A percentile compares a stretch with the other conserved stretches of the same genome.
Conservation (phyloP, 192 early-diverging fungal genomes). For the Spinellus fusiger region DNA sequence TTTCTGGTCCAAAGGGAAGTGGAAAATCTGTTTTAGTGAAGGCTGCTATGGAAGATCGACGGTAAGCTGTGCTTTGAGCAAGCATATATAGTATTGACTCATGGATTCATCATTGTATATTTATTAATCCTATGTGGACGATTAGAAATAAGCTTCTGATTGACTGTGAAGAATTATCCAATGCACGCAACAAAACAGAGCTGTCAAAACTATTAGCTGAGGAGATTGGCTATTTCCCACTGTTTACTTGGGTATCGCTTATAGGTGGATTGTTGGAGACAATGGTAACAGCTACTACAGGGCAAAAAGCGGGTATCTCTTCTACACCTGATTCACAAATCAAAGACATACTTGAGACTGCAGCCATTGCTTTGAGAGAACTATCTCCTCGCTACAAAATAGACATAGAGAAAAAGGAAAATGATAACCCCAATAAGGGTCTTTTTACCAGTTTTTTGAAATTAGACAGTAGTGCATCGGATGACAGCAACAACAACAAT, state of each 20-base stretch:
- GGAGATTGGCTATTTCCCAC: conserved; percentile 89
- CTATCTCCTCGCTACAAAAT: conserved; percentile 31
- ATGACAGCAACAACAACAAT: conserved; percentile 1
- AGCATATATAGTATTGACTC: too few species aligned
- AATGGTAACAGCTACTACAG: conserved; percentile 81
- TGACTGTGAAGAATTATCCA: conserved; percentile 71
- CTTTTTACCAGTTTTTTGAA: not conserved
- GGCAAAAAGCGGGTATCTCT: conserved; percentile 80
- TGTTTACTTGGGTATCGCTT: conserved; percentile 75
- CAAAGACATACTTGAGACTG: conserved; percentile 75
- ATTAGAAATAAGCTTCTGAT: conserved; percentile 66
- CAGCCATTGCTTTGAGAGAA: conserved; percentile 67
- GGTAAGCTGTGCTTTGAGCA: too few species aligned
- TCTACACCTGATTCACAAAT: conserved; percentile 80
- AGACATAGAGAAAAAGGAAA: conserved; percentile 8
- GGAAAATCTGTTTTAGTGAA: conserved; percentile 76
- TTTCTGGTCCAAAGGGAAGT: conserved; percentile 79
- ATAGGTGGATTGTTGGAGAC: conserved; percentile 75
- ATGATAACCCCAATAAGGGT: not conserved
- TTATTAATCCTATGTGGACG: not conserved
- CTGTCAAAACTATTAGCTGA: conserved; percentile 70
- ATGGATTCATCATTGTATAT: too few species aligned
- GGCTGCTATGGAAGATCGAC: conserved; percentile 58
- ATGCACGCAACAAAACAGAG: conserved; percentile 64
- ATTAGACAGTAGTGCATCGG: not conserved